A percentile compares a stretch with the other conserved stretches of the same genome.
phyloP scores from a whole-genome alignment of 2,329 filamentous ascomycete genomes.

The Colletotrichum sp. region DNA sequence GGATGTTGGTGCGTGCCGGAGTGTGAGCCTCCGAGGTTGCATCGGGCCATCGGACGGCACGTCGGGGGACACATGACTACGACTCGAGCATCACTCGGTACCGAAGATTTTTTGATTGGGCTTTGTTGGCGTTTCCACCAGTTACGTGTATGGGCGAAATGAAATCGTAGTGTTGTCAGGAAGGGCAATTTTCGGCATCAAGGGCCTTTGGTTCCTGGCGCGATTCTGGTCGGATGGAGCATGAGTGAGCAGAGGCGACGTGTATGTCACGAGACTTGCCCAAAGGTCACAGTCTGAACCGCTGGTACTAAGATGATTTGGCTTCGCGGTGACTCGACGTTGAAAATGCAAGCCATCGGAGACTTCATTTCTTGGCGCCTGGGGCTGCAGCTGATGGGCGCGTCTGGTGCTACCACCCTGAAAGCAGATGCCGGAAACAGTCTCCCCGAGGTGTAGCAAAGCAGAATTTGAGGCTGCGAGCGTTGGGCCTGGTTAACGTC shows the following conservation, averaged over 20 bases:
- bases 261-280: neutral
- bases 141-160: neutral
- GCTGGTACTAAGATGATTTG: neutral
- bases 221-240: neutral
- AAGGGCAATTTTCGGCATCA: neutral
- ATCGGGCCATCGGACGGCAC: neutral
- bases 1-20: neutral
- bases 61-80: slow-evolving; percentile 4
- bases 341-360: neutral
- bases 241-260: neutral
- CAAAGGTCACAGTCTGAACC: neutral
- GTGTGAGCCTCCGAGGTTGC: slow-evolving; percentile 14
- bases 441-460: neutral
- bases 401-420: neutral
- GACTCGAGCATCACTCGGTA: neutral
- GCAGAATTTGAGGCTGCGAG: neutral
- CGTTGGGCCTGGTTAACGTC: neutral
- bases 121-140: slow-evolving; percentile 4
- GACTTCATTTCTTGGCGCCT: neutral
- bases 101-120: neutral
- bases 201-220: neutral
- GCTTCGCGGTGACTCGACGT: neutral
- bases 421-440: neutral
- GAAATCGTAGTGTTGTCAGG: neutral
- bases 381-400: neutral